Evolutionary conservation across 768 basidiomycete genomes (phyloP).

Genomic region (Lactarius hatsudake): DNA sequence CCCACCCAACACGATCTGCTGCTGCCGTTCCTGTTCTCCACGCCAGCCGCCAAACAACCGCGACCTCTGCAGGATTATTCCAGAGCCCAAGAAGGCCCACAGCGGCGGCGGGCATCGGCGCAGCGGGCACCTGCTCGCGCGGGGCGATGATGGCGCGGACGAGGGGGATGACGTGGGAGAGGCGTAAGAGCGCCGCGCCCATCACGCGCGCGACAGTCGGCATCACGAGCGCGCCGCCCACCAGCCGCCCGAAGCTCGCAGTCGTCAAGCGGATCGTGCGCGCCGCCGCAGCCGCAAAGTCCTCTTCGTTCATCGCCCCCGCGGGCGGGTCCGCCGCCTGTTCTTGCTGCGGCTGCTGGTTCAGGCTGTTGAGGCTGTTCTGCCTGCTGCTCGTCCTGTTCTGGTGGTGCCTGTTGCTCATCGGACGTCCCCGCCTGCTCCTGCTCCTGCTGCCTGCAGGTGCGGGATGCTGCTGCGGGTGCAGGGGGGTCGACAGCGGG

Average conservation of each 20-base stretch:
- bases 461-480: background rate
- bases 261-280: conserved; percentile 57
- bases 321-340: conserved; percentile 11
- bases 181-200: conserved; percentile 55
- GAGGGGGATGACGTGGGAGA: conserved; percentile 46
- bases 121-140: background rate
- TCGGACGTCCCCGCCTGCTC: background rate
- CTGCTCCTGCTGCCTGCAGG: no score
- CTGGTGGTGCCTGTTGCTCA: background rate
- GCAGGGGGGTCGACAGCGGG: background rate
- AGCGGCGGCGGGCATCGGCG: background rate
- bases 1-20: background rate
- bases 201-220: conserved; percentile 64
- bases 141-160: conserved; percentile 36
- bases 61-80: background rate
- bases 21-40: no score
- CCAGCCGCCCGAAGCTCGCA: conserved; percentile 58
- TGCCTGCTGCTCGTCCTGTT: conserved; percentile 2
- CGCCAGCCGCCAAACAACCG: background rate
- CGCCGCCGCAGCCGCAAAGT: conserved; percentile 50
- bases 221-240: conserved; percentile 68
- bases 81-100: conserved; percentile 1
- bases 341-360: background rate
- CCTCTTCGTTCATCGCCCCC: conserved; percentile 24
- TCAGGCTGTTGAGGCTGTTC: conserved; percentile 5